Percentiles rank a stretch among this genome's conserved stretches.
phyloP scores from a whole-genome alignment of 257 asterid genomes.

The Marsdenia floribunda region DNA sequence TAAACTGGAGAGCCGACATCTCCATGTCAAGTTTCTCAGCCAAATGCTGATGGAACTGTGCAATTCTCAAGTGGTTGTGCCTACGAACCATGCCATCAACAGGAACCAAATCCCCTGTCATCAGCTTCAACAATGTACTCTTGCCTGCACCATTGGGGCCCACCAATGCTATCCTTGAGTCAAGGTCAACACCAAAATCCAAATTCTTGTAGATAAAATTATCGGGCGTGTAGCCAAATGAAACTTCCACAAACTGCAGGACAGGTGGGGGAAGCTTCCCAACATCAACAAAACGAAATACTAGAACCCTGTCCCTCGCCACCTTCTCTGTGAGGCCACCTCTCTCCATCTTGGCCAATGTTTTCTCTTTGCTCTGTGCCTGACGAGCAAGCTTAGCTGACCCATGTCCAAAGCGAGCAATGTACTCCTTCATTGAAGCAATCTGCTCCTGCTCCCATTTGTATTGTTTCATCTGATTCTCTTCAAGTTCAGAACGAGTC shows the following conservation, averaged over 20 bases:
- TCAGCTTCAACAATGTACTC: constrained; percentile 90
- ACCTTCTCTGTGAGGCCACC: constrained; percentile 98
- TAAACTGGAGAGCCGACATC: constrained; percentile 63
- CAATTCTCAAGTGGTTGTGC: constrained; percentile 86
- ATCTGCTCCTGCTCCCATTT: constrained; percentile 99
- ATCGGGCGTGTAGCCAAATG: constrained; percentile 86
- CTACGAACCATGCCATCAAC: constrained; percentile 93
- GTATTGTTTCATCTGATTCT: constrained; percentile 95
- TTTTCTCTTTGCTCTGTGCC: constrained; percentile 98
- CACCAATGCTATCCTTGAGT: constrained; percentile 88
- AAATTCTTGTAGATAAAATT: constrained; percentile 77
- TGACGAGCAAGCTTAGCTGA: constrained; percentile 99
- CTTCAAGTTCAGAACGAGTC: constrained; percentile 92
- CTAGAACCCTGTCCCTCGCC: constrained; percentile 57
- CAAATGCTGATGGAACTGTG: constrained; percentile 92
- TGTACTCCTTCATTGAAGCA: constrained; percentile 90
- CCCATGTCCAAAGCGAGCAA: constrained; percentile 98
- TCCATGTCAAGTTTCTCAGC: constrained; percentile 88
- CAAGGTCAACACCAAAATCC: constrained; percentile 96
- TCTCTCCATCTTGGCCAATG: constrained; percentile 94
- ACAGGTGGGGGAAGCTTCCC: constrained; percentile 99
- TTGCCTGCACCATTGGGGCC: constrained; percentile 99
- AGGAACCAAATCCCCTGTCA: constrained; percentile 90
- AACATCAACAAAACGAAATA: constrained; percentile 74
- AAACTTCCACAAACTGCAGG: constrained; percentile 84